phyloP scores from a whole-genome alignment of 169 alveolate genomes.

The Sarcocystis neurona region DNA sequence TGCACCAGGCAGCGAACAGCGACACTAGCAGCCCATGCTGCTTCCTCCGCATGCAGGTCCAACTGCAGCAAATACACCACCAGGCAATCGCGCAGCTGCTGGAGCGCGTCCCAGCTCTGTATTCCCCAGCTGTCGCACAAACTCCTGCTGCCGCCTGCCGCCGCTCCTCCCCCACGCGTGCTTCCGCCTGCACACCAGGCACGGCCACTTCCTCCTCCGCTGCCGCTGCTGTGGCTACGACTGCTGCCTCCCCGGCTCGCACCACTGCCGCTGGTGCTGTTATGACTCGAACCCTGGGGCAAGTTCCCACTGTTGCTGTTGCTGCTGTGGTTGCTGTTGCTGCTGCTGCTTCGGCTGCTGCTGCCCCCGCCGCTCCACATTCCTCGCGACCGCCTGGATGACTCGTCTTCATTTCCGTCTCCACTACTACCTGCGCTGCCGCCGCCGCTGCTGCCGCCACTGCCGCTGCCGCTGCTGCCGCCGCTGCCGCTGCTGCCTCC shows the following conservation, averaged over 20 bases:
- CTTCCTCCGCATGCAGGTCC: conserved; percentile 1
- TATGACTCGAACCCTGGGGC: background rate
- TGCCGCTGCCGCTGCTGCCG: background rate
- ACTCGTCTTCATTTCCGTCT: background rate
- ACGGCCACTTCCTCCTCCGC: background rate
- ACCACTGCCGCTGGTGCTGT: background rate
- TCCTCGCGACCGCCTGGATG: background rate
- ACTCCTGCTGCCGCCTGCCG: too few species aligned
- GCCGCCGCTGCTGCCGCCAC: background rate
- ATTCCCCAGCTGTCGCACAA: background rate
- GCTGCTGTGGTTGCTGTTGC: background rate
- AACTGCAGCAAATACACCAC: background rate
- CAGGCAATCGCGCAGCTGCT: conserved; percentile 16
- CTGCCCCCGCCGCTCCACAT: background rate
- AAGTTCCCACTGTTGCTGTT: background rate
- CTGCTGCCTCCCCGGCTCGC: background rate
- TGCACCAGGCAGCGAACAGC: conserved; percentile 11
- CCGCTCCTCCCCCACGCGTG: background rate
- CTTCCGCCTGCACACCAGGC: background rate
- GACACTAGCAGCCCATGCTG: background rate
- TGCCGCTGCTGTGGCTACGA: background rate
- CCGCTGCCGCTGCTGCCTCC: conserved; percentile 38
- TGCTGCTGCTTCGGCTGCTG: background rate
- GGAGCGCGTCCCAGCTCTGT: background rate
- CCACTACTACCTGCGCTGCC: background rate